Evolutionary conservation across 1,284 basidiomycete genomes (phyloP), one percentile per base, ranked within the genome.

Genomic region (Termitomyces sp.): DNA sequence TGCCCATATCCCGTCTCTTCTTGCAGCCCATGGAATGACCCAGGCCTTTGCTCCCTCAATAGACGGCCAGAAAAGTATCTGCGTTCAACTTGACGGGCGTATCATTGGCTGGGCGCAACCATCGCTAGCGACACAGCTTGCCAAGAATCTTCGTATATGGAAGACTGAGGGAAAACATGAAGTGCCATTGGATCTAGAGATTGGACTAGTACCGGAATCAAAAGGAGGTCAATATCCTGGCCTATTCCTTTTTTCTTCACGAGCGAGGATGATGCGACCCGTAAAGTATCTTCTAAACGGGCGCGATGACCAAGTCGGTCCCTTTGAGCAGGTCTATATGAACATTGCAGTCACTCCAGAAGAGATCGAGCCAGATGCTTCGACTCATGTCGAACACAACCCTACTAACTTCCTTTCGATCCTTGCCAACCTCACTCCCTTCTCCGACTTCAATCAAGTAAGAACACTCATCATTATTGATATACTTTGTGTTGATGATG

Each of bases 321-420:
- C 96, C 1, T 99, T 99, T 64, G 97, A 99, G 73, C 97, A 99
- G 73, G 97, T 99, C 9, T 99, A 99, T 71, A 95, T 99, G 90
- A 92, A 99, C 69, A 92, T 99, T 66, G 96, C 97, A 0, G 90
- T 94, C 67, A 92, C 85, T 53, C 87, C 86, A 4, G 88, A 90
- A 63, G 97, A 98, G 70, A 87, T 98, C 50, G 92, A 97, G 61
- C 72, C 78, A 46, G 86, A 81, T 15, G 78, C 93, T 4, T 90
- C 93, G 6, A 88, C 89, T 1, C 97, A 99, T 70, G 87, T 98
- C 52, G 97, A 99, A 73, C 87, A 94, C 64, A 82, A 92, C 45
- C 93, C 97, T 3, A 98, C 97, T 4, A 95, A 94, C 69, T 95
- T 99, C 71, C 76, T 99, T 55, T 97, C 94, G 1, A 90, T 91